Base-by-base conservation (phyloP, 108 stramenopile genomes). In the Nannochloropsis oceanica region DNA sequence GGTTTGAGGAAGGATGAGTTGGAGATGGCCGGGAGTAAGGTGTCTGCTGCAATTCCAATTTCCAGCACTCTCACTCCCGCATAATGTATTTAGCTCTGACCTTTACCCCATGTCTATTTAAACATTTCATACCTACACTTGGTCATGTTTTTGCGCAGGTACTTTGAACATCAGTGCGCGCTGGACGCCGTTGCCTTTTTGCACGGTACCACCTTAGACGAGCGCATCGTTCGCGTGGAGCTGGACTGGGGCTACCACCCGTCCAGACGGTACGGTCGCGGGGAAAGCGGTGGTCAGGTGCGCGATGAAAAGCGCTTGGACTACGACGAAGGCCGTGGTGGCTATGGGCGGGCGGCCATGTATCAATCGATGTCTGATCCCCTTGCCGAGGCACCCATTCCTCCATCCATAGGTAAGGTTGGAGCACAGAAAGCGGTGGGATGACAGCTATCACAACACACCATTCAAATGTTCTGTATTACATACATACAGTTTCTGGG, bases 201-300 rank as follows among this genome's bases (percentile, higher is more conserved):
- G 88, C 94, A 86, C 79, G 95, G 94, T 20, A 96, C 95, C 12
- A 93, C 94, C 81, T 89, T 96, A 81, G 98, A 97, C 89, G 96
- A 95, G 13, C 91, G 93, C 34, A 90, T 94, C 84, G 97, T 99
- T 84, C 94, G 96, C 11, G 95, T 96, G 43, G 97, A 97, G 81
- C 89, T 96, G 82, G 98, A 99, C 92, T 94, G 95, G 44, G 98
- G 98, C 25, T 97, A 95, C 87, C 92, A 94, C 81, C 92, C 89
- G 27, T 96, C 97, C n/a, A 93, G 98, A 43, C 94, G 97, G 87
- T 97, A 92, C 86, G 97, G 98, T 80, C 94, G 98, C 50, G 98
- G 98, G 25, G 85, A 84, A 27, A 92, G 91, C 44, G 98, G 98
- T 27, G 98, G 98, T 44, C 98, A 99, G 88, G 95, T 97, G 43